phyloP scores from a whole-genome alignment of 2,329 filamentous ascomycete genomes.

The Sporothrix pallida region DNA sequence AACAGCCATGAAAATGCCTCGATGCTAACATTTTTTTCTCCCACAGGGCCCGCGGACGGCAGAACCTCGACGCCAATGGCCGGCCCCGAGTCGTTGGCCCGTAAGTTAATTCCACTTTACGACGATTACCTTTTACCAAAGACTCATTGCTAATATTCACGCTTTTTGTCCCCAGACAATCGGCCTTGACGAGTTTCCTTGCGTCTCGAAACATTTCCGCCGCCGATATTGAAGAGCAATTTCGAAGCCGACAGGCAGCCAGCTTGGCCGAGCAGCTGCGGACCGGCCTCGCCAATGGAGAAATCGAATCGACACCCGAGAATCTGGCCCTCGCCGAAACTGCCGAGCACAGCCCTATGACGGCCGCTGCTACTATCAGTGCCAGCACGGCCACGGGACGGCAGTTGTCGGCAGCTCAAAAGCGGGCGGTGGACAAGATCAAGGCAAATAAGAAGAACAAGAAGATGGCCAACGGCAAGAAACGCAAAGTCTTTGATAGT shows the following conservation, averaged over 20 bases:
- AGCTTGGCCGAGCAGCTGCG: conserved; percentile 42
- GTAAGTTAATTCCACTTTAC: conserved; percentile 39
- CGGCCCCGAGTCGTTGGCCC: conserved; percentile 42
- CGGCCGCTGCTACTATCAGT: conserved; percentile 44
- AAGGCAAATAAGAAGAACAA: conserved; percentile 63
- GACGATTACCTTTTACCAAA: not conserved
- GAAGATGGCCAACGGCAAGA: conserved; percentile 56
- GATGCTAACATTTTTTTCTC: not conserved
- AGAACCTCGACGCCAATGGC: conserved; percentile 17
- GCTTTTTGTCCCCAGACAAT: conserved; percentile 47
- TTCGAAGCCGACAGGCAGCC: conserved; percentile 53
- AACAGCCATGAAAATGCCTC: not conserved
- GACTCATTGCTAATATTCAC: not conserved
- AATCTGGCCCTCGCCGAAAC: not conserved
- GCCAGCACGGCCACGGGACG: conserved; percentile 52
- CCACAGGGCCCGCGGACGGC: conserved; percentile 31
- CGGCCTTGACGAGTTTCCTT: conserved; percentile 60
- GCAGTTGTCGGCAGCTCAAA: conserved; percentile 44
- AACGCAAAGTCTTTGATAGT: conserved; percentile 42
- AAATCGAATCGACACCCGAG: not conserved
- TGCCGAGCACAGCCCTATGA: conserved; percentile 14
- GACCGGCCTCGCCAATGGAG: conserved; percentile 19
- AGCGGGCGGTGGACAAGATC: conserved; percentile 64
- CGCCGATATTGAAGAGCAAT: conserved; percentile 58
- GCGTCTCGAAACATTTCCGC: conserved; percentile 75